Base-by-base conservation (phyloP, 2,329 filamentous ascomycete genomes). In the Colletotrichum tofieldiae region DNA sequence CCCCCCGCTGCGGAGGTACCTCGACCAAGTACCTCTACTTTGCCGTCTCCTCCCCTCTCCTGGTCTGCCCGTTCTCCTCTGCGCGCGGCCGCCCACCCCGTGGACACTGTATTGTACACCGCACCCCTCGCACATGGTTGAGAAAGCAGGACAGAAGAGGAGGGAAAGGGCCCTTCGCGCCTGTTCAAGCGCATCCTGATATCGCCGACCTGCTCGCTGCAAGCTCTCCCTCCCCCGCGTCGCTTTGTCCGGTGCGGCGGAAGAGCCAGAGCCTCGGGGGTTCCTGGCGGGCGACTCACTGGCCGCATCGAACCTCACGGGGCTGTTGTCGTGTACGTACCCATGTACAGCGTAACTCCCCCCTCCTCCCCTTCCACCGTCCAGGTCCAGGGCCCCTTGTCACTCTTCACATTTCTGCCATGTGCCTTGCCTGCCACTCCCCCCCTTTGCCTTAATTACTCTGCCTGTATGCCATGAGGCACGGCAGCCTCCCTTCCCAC, bases 401-500 rank as follows among this genome's bases (percentile, higher is more conserved):
- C 39, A 26, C 41, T 41, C 61, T 51, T 63, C 52, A 67, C 56
- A 39, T 56, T 67, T 56, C 58, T 58, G 54, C 67, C 64, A 71
- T 71, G 68, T 62, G 41, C 35, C 65, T 35, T 56, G 59, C 59
- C 59, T 61, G 59, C 59, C 29, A 8, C 43, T 11, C 16, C 32
- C 16, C 29, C 52, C 5, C 18, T 54, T 20, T 54, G 29, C 51
- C 51, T 54, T 32, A 55, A 14, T 39, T 56, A 20, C n/a, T 32
- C n/a, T 54, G 61, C 23, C 26, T 41, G 41, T 55, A 52, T 35
- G 60, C 60, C 60, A 62, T 62, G 60, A 52, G 60, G 45, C 45
- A 52, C 45, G 60, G 45, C 60, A 23, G 20, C 52, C 32, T 55
- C 18, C 55, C 68, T 43, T 35, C 59, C 61, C 47, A 56, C 61